Base-by-base conservation (phyloP, 148 eudicot genomes). In the Euryodendron excelsum region DNA sequence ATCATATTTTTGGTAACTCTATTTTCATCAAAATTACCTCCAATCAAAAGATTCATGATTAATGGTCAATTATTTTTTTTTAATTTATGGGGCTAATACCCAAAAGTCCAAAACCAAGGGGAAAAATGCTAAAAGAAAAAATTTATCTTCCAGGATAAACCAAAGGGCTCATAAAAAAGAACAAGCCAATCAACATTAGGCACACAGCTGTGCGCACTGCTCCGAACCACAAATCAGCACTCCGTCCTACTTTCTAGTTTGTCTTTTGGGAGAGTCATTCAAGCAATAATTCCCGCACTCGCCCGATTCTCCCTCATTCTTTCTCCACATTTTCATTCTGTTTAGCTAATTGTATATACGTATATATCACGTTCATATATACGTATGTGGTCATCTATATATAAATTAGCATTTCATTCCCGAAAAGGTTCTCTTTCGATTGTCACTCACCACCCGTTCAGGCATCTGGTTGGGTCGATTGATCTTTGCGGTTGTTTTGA, bases 261-360 rank as follows among this genome's bases (percentile, higher is more conserved):
- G 44, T 65, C 39, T 34, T 2, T 5, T 13, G 74, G 45, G 23
- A 68, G 87, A 86, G 89, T 83, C 86, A 86, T 84, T 86, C 83
- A 80, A 77, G 90, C 91, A 88, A 67, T 81, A 81, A 85, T 68
- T 81, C 80, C 86, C 88, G 90, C 87, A 72, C 52, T 72, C 75
- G 73, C 79, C 86, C 77, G 50, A 34, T 18, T 65, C 36, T 77
- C 58, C 68, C 21, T 2, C 79, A n/a, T 41, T 10, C 4, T 39
- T 33, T 71, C 33, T 1, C 50, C 1, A 18, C 53, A 74, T 33
- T 56, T 8, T 20, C 53, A 44, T 45, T 62, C 66, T 11, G 9
- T 41, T 41, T 41, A 41, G 4, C 45, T 41, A 4, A 41, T 41
- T 41, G 7, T 41, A 41, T 41, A 9, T 2, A 41, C 7, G n/a